phyloP scores from a whole-genome alignment of 2,329 filamentous ascomycete genomes.

The Cordyceps javanica region DNA sequence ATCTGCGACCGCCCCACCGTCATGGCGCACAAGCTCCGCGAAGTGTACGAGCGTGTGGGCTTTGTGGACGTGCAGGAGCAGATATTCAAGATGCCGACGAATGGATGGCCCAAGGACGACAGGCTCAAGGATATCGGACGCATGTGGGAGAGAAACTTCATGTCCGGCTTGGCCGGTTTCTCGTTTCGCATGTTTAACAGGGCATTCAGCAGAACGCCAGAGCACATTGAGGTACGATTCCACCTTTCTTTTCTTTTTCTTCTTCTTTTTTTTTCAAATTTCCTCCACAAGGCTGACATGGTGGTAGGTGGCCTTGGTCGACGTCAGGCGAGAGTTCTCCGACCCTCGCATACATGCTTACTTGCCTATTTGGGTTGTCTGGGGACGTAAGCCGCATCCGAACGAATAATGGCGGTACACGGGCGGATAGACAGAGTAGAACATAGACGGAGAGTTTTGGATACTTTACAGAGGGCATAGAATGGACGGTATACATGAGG shows the following conservation, averaged over 20 bases:
- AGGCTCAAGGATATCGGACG: slow-evolving; percentile 36
- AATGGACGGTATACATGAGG: too few species aligned
- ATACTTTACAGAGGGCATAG: too few species aligned
- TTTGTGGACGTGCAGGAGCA: slow-evolving; percentile 50
- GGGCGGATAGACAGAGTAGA: not conserved
- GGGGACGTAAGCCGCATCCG: slow-evolving; percentile 42
- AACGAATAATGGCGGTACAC: slow-evolving; percentile 20
- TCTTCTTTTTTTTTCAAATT: too few species aligned
- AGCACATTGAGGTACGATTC: slow-evolving; percentile 42
- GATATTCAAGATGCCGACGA: slow-evolving; percentile 48
- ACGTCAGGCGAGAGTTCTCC: slow-evolving; percentile 41
- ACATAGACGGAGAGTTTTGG: not conserved
- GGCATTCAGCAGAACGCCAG: slow-evolving; percentile 32
- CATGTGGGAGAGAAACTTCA: slow-evolving; percentile 39
- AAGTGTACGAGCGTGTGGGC: slow-evolving; percentile 40
- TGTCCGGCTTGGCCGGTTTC: slow-evolving; percentile 39
- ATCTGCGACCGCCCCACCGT: slow-evolving; percentile 32
- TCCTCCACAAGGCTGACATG: too few species aligned
- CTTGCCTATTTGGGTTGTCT: slow-evolving; percentile 43
- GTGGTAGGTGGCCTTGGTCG: slow-evolving; percentile 39
- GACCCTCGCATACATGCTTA: slow-evolving; percentile 44
- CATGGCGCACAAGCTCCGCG: slow-evolving; percentile 28
- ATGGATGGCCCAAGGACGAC: slow-evolving; percentile 45
- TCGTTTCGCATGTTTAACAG: slow-evolving; percentile 36
- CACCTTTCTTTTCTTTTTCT: too few species aligned